Evolutionary conservation across 2,329 filamentous ascomycete species (phyloP).

Genomic region (Uncinocarpus reesii): DNA sequence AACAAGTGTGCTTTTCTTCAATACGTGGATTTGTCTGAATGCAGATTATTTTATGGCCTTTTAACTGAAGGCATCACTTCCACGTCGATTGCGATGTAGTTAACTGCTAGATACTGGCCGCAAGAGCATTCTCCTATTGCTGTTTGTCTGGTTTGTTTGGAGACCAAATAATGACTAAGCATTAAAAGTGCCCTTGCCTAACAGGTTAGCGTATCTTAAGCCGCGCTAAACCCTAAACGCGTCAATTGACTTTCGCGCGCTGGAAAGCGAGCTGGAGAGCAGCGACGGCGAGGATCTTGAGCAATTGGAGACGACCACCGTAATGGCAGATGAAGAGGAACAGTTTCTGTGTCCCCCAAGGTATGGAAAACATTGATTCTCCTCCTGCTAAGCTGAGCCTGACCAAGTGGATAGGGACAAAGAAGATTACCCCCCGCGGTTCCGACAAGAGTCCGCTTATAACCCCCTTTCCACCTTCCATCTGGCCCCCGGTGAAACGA

Average conservation of each 20-base stretch:
- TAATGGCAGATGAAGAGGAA: slow-evolving; percentile 8
- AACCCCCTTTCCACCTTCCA: slow-evolving; percentile 64
- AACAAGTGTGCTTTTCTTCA: too few relatives aligned
- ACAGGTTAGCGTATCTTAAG: background rate
- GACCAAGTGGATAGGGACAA: slow-evolving; percentile 19
- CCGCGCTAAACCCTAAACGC: background rate
- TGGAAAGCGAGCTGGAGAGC: too few relatives aligned
- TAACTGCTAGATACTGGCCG: too few relatives aligned
- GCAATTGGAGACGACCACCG: background rate
- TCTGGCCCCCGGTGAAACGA: slow-evolving; percentile 52
- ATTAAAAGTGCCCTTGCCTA: too few relatives aligned
- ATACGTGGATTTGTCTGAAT: too few relatives aligned
- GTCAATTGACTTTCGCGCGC: background rate
- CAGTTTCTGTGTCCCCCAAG: slow-evolving; percentile 25
- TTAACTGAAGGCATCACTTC: too few relatives aligned
- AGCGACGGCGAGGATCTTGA: background rate
- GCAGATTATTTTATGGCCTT: too few relatives aligned
- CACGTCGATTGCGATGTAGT: too few relatives aligned
- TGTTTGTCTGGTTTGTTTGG: too few relatives aligned
- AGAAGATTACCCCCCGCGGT: slow-evolving; percentile 34
- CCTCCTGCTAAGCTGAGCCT: background rate
- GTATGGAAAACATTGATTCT: slow-evolving; percentile 17
- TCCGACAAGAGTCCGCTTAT: slow-evolving; percentile 54
- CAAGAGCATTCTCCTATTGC: too few relatives aligned
- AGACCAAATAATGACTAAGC: too few relatives aligned